A percentile compares a stretch with the other conserved stretches of the same genome.
Evolutionary conservation across 306 rosid species (phyloP).

Genomic region (Sophora flavescens): DNA sequence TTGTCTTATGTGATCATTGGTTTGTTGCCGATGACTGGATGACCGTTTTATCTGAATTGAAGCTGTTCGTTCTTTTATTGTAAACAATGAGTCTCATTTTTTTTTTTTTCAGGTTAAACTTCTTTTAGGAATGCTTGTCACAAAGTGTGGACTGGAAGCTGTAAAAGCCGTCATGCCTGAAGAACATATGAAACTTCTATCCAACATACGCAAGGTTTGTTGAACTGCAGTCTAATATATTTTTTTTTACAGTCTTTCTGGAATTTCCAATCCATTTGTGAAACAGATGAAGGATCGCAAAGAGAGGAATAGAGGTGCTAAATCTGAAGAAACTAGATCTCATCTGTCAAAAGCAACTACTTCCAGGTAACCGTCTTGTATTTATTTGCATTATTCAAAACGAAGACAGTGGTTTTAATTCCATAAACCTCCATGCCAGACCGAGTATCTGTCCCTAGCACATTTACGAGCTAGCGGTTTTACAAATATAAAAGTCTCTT

Average conservation of each 20-base stretch:
- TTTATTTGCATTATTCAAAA: background rate
- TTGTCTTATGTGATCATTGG: constrained; percentile 13
- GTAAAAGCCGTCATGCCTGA: constrained; percentile 94
- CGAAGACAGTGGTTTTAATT: background rate
- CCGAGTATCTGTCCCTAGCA: no score
- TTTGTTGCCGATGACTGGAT: constrained; percentile 26
- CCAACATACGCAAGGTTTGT: constrained; percentile 88
- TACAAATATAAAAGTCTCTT: background rate
- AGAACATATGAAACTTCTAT: constrained; percentile 89
- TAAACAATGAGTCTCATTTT: constrained; percentile 12
- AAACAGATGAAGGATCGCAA: constrained; percentile 81
- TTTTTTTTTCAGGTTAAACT: constrained; percentile 73
- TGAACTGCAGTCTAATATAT: constrained; percentile 16
- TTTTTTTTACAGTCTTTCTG: constrained; percentile 13
- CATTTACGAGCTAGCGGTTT: no score
- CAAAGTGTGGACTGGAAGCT: constrained; percentile 85
- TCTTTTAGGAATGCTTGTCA: constrained; percentile 82
- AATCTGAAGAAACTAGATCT: constrained; percentile 77
- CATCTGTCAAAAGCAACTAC: constrained; percentile 77
- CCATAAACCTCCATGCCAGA: background rate
- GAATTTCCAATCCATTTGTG: constrained; percentile 19
- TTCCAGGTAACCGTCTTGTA: constrained; percentile 65
- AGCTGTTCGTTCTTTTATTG: constrained; percentile 30
- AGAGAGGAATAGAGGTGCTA: constrained; percentile 66
- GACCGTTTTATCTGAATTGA: constrained; percentile 13